Base-by-base conservation (phyloP, 306 rosid species). In the Acacia acuminata region DNA sequence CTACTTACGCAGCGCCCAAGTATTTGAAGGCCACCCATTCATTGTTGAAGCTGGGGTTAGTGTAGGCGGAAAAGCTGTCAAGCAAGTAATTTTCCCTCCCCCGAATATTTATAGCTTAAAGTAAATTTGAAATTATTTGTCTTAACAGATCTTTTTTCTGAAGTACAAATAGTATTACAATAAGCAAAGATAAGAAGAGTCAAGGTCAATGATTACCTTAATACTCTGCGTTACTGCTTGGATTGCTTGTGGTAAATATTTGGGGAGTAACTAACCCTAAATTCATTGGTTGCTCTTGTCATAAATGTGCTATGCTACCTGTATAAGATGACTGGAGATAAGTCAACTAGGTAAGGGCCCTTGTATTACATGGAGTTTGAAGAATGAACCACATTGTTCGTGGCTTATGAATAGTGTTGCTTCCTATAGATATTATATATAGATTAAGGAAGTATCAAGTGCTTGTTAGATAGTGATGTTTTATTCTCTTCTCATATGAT, bases 41-140 rank as follows among this genome's bases (percentile, higher is more conserved):
- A 88, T 95, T 40, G 99, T 93, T 66, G 98, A 95, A 91, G 99
- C 99, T 86, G 99, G 99, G 71, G 94, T 95, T 77, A 95, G 99
- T 73, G 82, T 93, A 45, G 99, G 99, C 43, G 99, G 99, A 78
- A 95, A 93, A 88, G 90, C 90, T 86, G 99, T 95, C 81, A 95
- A 93, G 82, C 99, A 95, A 69, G 99, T 93, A 80, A 60, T 84
- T 85, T 86, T 63, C 10, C 53, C 78, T 82, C 79, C 68, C 77
- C 34, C 79, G 25, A 66, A 42, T 84, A 76, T 66, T 20, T 71
- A 70, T 79, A 14, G 38, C 34, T 40, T 63, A 64, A 65, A 55
- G 71, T 48, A 42, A 63, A 47, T 76, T 86, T 87, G 81, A 58
- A 76, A 38, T 76, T 61, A 24, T 73, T 75, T 53, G 55, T 75